Conservation (phyloP, 1,139 yeast species). For the Geotrichum carabidarum region DNA sequence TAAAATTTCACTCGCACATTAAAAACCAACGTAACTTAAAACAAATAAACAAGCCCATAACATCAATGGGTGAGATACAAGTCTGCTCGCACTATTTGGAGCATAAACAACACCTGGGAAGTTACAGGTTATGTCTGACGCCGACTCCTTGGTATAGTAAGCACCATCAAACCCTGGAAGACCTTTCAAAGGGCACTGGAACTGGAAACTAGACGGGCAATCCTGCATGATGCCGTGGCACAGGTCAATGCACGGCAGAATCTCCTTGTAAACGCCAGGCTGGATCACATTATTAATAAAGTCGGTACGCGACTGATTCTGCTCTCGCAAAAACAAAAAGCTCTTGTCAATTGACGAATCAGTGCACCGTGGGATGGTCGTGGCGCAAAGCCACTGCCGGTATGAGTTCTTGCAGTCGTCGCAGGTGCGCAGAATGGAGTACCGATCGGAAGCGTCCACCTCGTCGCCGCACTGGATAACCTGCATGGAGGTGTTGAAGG, state of each 20-base stretch:
- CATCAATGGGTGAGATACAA: neutral
- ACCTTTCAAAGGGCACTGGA: constrained; percentile 51
- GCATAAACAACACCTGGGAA: constrained; percentile 20
- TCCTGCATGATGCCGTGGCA: constrained; percentile 75
- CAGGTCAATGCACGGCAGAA: constrained; percentile 78
- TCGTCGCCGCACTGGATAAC: constrained; percentile 73
- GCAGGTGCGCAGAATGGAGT: constrained; percentile 71
- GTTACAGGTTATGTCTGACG: constrained; percentile 16
- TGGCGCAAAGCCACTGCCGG: constrained; percentile 85
- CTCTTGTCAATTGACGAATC: constrained; percentile 44
- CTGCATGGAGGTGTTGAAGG: constrained; percentile 72
- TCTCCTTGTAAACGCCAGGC: constrained; percentile 72
- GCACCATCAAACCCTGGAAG: constrained; percentile 19
- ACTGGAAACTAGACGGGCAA: constrained; percentile 75
- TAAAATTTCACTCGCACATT: neutral
- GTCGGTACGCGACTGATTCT: constrained; percentile 55
- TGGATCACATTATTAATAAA: constrained; percentile 51
- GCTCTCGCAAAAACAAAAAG: constrained; percentile 47
- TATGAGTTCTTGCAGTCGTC: constrained; percentile 67
- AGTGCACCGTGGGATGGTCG: constrained; percentile 83
- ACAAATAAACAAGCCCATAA: neutral
- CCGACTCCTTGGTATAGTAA: constrained; percentile 12
- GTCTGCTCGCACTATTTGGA: constrained; percentile 4
- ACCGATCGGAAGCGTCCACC: constrained; percentile 49
- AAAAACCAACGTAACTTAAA: neutral